Evolutionary conservation across 768 basidiomycete species (phyloP).

Genomic region (Neoboletus subvelutipes): DNA sequence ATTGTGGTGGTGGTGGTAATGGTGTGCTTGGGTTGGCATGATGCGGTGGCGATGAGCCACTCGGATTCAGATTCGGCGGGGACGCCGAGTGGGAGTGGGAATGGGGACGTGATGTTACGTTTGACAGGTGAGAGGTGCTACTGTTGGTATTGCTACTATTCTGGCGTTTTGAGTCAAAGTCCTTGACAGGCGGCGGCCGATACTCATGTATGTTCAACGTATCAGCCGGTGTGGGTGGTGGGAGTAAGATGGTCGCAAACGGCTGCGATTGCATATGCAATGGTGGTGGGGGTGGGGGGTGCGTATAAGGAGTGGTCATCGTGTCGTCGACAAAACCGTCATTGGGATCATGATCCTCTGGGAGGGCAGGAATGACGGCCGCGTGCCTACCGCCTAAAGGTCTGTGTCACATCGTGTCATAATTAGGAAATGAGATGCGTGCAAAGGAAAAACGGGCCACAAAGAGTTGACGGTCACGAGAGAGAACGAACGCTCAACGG

Average conservation of each 20-base stretch:
- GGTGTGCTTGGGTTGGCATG: constrained; percentile 8
- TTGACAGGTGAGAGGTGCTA: constrained; percentile 9
- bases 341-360: constrained; percentile 48
- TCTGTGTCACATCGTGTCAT: constrained; percentile 43
- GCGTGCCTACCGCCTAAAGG: constrained; percentile 80
- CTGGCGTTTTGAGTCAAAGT: constrained; percentile 21
- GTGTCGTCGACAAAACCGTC: constrained; percentile 26
- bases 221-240: constrained; percentile 27
- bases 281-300: constrained; percentile 18
- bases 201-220: constrained; percentile 35
- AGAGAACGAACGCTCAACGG: constrained; percentile 4
- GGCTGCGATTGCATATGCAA: constrained; percentile 24
- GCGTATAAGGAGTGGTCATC: constrained; percentile 14
- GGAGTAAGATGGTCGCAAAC: constrained; percentile 33
- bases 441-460: constrained; percentile 20
- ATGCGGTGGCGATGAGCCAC: constrained; percentile 20
- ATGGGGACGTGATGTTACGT: constrained; percentile 13
- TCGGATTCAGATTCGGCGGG: constrained; percentile 24
- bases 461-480: constrained; percentile 16
- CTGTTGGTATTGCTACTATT: constrained; percentile 3
- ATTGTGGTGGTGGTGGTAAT: not conserved
- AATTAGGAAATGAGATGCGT: constrained; percentile 28
- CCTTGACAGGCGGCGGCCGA: constrained; percentile 27
- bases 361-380: constrained; percentile 75
- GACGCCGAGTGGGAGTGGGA: constrained; percentile 21